These are phyloP conservation scores for Cutaneotrichosporon daszewskae DNA, from an alignment of 1,284 basidiomycete species.

Conservation along the genomic window DNA sequence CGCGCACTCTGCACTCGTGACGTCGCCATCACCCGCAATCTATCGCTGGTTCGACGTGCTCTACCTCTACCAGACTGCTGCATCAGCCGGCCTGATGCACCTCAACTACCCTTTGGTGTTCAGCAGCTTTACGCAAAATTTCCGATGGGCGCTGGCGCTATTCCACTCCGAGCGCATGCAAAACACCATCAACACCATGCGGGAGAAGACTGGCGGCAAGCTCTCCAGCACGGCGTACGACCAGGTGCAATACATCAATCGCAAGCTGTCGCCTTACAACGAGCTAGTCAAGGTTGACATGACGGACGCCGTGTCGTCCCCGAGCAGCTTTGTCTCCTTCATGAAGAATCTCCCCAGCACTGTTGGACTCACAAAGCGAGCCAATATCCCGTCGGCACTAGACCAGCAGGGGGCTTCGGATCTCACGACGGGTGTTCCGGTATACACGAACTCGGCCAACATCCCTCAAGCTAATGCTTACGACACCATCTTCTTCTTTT, in stretches of 20 bases:
- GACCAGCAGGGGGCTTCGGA: conserved; percentile 47
- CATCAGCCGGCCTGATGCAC: conserved; percentile 66
- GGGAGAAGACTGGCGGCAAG: conserved; percentile 70
- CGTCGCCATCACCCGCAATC: conserved; percentile 49
- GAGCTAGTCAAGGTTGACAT: conserved; percentile 7
- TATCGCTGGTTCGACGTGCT: conserved; percentile 70
- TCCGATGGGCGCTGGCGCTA: conserved; percentile 83
- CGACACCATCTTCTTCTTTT: conserved; percentile 69
- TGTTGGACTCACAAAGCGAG: conserved; percentile 19
- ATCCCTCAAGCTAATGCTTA: conserved; percentile 76
- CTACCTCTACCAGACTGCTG: conserved; percentile 74
- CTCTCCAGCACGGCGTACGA: conserved; percentile 59
- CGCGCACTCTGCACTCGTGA: conserved; percentile 56
- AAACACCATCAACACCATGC: conserved; percentile 70
- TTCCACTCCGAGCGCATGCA: conserved; percentile 66
- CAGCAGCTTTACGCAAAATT: conserved; percentile 72
- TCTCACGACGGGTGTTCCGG: conserved; percentile 69
- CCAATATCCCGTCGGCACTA: conserved; percentile 61
- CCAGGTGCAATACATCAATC: conserved; percentile 62
- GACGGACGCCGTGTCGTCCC: conserved; percentile 5
- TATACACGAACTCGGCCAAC: conserved; percentile 66
- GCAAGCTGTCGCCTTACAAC: conserved; percentile 72
- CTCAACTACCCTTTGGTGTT: conserved; percentile 84
- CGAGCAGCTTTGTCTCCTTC: conserved; percentile 40
- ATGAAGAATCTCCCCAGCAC: not conserved